Evolutionary conservation across 805 yeast species (phyloP), one percentile per base, ranked within the genome.

Genomic region (Ogataea pilisensis): DNA sequence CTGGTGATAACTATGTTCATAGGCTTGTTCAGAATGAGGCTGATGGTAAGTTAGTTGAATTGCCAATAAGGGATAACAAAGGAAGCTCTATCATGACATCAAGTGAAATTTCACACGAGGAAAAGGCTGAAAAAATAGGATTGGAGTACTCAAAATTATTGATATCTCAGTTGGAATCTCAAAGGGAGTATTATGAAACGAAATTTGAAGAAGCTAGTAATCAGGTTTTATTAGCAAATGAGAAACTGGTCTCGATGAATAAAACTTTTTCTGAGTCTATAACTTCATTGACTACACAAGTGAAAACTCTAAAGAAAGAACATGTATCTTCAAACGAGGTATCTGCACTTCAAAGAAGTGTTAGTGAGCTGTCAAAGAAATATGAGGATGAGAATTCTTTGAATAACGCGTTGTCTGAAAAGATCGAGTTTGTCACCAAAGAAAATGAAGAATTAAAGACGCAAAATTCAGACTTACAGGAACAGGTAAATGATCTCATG

Each of bases 1-100:
- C 90, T 0, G 90, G 90, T 2, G 97, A 89, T 57, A 80, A 79
- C 48, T 89, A 89, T 59, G 96, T 89, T 8, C 97, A 89, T 60
- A 63, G 97, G 37, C 64, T 89, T 32, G 74, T 89, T 4, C 87
- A 89, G 45, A 88, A 86, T 60, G 90, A 85, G 58, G 72, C 82
- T 0, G 96, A 89, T 58, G 97, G 97, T 0, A 90, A 90, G 52
- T 63, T 90, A 25, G 95, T 89, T 3, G 97, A 89, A 58, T 68
- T 88, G 12, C 76, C 79, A 5, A 54, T 72, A 12, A 49, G 57
- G 6, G 57, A 54, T 30, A 56, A 50, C 11, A 44, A 51, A 24
- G 41, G 44, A 21, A 43, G 42, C 20, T 43, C 46, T 13, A 16
- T 49, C 25, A 21, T 37, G 12, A 20, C 29, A 35, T n/a, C n/a